phyloP scores from a whole-genome alignment of 208 protist species.

The Endotrypanum monterogeii region DNA sequence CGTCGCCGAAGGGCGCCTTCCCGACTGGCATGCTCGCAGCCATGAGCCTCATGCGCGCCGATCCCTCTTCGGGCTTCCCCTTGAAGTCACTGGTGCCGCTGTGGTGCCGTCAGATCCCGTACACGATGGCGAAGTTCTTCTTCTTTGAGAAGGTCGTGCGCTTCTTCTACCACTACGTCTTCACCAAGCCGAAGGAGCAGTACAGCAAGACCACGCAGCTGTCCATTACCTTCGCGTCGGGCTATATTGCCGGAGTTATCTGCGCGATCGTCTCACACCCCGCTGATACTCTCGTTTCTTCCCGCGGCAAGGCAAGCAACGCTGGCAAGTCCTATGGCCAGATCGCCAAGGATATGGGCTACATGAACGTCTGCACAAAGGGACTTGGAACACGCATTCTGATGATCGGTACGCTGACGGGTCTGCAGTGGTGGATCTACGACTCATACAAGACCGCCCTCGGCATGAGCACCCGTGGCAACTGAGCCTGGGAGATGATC shows the following conservation, averaged over 20 bases:
- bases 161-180: constrained; percentile 89
- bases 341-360: constrained; percentile 88
- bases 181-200: constrained; percentile 79
- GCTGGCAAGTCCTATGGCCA: constrained; percentile 74
- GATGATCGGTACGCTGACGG: constrained; percentile 97
- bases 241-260: constrained; percentile 95
- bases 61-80: constrained; percentile 81
- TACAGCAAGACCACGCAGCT: constrained; percentile 91
- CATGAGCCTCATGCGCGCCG: constrained; percentile 64
- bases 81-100: constrained; percentile 91
- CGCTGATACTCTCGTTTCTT: constrained; percentile 94
- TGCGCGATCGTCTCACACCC: constrained; percentile 97
- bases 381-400: constrained; percentile 94
- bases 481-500: too few species aligned
- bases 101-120: constrained; percentile 95
- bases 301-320: constrained; percentile 89
- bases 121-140: constrained; percentile 97
- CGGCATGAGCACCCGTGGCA: constrained; percentile 61
- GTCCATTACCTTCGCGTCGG: constrained; percentile 92
- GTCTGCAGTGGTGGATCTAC: constrained; percentile 97
- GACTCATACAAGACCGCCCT: constrained; percentile 67
- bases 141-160: constrained; percentile 90
- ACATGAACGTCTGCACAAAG: constrained; percentile 82
- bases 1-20: constrained; percentile 80
- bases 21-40: constrained; percentile 74